Evolutionary conservation across 1,284 basidiomycete genomes (phyloP), one percentile per base, ranked within the genome.

Genomic region (Earliella scabrosa): DNA sequence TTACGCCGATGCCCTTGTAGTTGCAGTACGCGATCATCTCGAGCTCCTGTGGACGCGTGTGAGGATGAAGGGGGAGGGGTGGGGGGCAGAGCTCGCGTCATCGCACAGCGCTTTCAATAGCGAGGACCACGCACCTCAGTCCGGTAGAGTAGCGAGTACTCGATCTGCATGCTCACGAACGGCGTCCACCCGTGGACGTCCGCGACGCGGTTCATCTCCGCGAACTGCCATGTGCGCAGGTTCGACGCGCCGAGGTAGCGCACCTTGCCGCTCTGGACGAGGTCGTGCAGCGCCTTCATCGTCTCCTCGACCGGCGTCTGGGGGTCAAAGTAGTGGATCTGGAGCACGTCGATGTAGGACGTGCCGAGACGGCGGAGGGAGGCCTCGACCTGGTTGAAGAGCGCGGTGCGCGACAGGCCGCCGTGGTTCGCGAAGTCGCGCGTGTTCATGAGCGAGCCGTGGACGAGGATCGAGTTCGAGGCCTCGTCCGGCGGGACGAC

Each of bases 351-450:
- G 47, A 83, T 68, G 63, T 82, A 81, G 7, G 77, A 58, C 13
- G 74, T 77, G 29, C 74, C 61, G 5, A 82, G 71, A 2, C 80
- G 72, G 10, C 57, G 55, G 1, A 82, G 71, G 0, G 74, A 79
- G 0, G 73, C 79, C 0, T 79, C 74, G 52, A 81, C 84, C 1
- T 84, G 79, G n/a, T 86, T 84, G 63, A 91, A 90, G 58, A 91
- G 59, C 21, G 67, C 68, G 27, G 68, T 61, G 24, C 71, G 66
- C 20, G 67, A 69, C 14, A 71, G 59, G 8, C 73, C 73, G 24
- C 64, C 56, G 38, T 69, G 70, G 50, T 74, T 74, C 8, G 70
- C 63, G 47, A 64, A 71, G 36, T 75, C 71, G 4, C 68, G 66
- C 5, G 53, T 57, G 1, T 71, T 41, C 11, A 48, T 40, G 31